A percentile compares a stretch with the other conserved stretches of the same genome.
Conservation (phyloP, 805 yeast genomes). For the Metschnikowia kunwiensis region DNA sequence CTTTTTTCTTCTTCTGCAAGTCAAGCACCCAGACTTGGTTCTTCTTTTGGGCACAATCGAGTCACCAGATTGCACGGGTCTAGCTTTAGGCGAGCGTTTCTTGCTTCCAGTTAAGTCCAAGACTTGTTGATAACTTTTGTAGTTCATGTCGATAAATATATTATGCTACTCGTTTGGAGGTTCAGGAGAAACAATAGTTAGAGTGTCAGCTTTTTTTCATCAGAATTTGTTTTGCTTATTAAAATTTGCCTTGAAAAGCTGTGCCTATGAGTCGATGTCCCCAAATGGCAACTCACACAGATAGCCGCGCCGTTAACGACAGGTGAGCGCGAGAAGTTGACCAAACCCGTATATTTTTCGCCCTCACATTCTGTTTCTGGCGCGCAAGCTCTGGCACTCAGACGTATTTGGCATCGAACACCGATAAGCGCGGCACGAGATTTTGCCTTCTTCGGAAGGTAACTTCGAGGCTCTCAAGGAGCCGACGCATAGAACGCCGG, state of each 20-base stretch:
- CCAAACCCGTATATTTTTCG: constrained; percentile 4
- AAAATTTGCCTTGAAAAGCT: constrained; percentile 2
- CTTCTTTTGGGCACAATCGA: constrained; percentile 17
- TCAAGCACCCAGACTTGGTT: constrained; percentile 32
- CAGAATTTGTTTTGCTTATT: constrained; percentile 8
- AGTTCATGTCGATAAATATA: constrained; percentile 18
- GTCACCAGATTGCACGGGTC: constrained; percentile 5
- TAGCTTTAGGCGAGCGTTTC: constrained; percentile 10
- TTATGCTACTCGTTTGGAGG: constrained; percentile 5
- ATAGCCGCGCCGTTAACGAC: constrained; percentile 16
- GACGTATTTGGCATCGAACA: constrained; percentile 1
- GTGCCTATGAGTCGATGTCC: constrained; percentile 11
- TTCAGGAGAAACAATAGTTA: background rate
- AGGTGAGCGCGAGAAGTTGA: constrained; percentile 11
- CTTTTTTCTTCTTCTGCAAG: constrained; percentile 62
- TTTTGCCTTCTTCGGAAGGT: no score
- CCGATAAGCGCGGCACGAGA: constrained; percentile 13
- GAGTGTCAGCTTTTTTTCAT: constrained; percentile 4
- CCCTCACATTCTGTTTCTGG: constrained; percentile 12
- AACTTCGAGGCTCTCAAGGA: no score
- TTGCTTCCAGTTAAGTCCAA: constrained; percentile 24
- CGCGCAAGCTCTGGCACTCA: background rate
- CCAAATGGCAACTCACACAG: constrained; percentile 17
- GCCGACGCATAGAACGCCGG: no score
- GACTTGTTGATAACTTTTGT: constrained; percentile 39